Evolutionary conservation across 768 basidiomycete species (phyloP), one percentile per base, ranked within the genome.

Genomic region (Naganishia vaughanmartiniae): DNA sequence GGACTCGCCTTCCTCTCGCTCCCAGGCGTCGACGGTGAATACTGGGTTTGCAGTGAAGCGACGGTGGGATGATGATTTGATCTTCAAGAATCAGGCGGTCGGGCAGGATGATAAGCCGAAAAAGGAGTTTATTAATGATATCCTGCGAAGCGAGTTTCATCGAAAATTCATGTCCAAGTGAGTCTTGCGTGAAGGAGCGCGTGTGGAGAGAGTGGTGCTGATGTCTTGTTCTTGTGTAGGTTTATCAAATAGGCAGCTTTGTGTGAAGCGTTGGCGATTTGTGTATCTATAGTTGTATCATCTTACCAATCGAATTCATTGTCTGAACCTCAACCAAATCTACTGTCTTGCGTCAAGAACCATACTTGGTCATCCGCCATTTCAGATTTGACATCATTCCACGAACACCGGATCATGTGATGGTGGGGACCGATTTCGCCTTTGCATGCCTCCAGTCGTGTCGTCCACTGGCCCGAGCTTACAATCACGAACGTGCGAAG

Each of bases 1-100:
- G 21, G 56, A 73, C 30, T 76, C 79, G 4, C 70, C 77, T 1
- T 89, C 87, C 3, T 74, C 90, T 89, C 15, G 89, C 87, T 71
- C 56, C 5, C 5, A 7, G 1, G 56, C 68, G 26, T 67, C 70
- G 0, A 86, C 85, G 19, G 42, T 15, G 5, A 34, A 34, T 11
- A 88, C 89, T 0, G 90, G 92, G 10, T 96, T 97, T 77, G 86
- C 92, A 24, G 93, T 96, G 58, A 94, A 94, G 83, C 85, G 89
- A 76, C 86, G 94, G 69, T 97, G 94, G 94, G 94, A 96, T 79
- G 93, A 96, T 76, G 93, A 99, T 81, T 84, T 96, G 66, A 93
- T 98, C 77, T 98, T 98, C 87, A 98, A 97, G 84, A 97, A 98
- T 80, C 96, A 99, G 82, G 92, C 96, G 0, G 88, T 88, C 82